Base-by-base conservation (phyloP, 2,329 filamentous ascomycete species). In the Didymella lethalis region DNA sequence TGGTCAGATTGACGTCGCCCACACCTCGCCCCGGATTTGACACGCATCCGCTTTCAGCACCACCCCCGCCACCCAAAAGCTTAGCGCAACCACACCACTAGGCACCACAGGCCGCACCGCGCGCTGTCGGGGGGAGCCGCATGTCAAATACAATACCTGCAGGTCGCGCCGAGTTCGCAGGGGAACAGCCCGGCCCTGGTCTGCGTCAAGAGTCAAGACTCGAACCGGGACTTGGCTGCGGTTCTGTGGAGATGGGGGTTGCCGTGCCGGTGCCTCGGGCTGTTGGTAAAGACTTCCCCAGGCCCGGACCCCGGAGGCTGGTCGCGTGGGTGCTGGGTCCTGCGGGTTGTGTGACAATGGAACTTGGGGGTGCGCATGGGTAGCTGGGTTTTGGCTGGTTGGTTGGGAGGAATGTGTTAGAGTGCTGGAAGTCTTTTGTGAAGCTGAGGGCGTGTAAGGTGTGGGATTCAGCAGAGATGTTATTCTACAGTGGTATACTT, bases 241-340 rank as follows among this genome's bases (percentile, higher is more conserved):
- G 54, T 40, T 52, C 43, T 51, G 54, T 57, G 54, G 54, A 57
- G 54, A 41, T 20, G 36, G 38, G 38, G 36, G 40, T 52, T 52
- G 48, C 54, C 48, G 54, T 34, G 56, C 56, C 56, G 49, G 50
- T 47, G 50, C 56, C 56, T 51, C 46, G 56, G 56, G 56, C 25
- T 54, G 47, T 26, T 11, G n/a, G 12, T 7, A 32, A n/a, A 29
- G 28, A 46, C 26, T 52, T 59, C 57, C 57, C 57, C 47, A 59
- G 57, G 57, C 47, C 57, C 52, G 57, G 12, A 36, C 32, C 32
- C 32, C 16, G 32, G 32, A 36, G 32, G 32, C 6, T 36, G 32
- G 32, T 36, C 32, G 32, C 32, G 32, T 36, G 32, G 32, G 4
- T n/a, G 5, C 32, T 36, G 32, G 16, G 32, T 36, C 32, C 16